Percentiles rank a stretch among this genome's conserved stretches.
phyloP scores from a whole-genome alignment of 2,329 filamentous ascomycete genomes.

The Tolypocladium tropicale region DNA sequence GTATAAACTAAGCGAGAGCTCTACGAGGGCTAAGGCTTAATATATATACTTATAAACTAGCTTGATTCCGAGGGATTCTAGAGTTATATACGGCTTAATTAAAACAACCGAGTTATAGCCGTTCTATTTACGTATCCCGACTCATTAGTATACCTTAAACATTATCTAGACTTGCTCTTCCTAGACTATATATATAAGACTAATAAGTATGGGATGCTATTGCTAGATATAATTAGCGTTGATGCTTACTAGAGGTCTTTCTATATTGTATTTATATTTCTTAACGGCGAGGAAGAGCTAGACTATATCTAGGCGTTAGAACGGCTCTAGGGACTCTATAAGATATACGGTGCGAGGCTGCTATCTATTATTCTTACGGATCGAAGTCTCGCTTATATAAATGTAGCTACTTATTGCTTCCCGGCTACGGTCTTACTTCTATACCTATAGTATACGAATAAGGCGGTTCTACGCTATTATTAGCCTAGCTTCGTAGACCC shows the following conservation, averaged over 20 bases:
- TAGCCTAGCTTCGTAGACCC: neutral
- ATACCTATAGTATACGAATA: constrained; percentile 10
- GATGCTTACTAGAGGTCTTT: constrained; percentile 10
- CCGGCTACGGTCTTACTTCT: constrained; percentile 3
- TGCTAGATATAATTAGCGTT: constrained; percentile 13
- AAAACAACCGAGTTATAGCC: constrained; percentile 6
- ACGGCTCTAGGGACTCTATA: no score
- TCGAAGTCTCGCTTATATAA: constrained; percentile 8
- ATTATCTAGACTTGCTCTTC: constrained; percentile 10
- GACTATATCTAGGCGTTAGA: constrained; percentile 10
- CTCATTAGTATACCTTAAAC: constrained; percentile 10
- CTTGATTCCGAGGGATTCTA: constrained; percentile 10
- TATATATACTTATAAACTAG: constrained; percentile 9
- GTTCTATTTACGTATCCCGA: constrained; percentile 12
- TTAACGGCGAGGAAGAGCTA: constrained; percentile 6
- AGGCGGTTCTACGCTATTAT: constrained; percentile 7
- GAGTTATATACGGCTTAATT: constrained; percentile 2
- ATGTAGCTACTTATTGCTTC: constrained; percentile 6
- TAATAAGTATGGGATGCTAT: constrained; percentile 12
- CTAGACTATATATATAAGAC: constrained; percentile 14
- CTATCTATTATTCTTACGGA: constrained; percentile 10
- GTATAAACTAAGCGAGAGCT: constrained; percentile 5
- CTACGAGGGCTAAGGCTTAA: constrained; percentile 7
- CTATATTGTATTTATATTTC: constrained; percentile 13
- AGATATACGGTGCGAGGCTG: neutral